phyloP scores from a whole-genome alignment of 2,329 filamentous ascomycete species.

The Pochonia chlamydosporia region DNA sequence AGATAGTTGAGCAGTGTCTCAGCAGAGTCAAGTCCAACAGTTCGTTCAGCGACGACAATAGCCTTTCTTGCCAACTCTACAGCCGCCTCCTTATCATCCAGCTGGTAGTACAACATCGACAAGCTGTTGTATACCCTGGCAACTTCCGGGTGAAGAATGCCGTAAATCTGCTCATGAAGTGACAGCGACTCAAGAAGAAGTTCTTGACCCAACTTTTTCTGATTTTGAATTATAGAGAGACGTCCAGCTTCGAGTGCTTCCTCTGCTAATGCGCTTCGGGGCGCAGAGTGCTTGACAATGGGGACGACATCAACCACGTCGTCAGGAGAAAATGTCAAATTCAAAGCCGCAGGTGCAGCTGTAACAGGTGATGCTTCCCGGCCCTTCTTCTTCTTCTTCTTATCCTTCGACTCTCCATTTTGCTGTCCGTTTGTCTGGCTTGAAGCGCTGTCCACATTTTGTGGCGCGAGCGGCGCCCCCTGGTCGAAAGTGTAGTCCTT shows the following conservation, averaged over 20 bases:
- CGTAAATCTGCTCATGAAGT: conserved; percentile 97
- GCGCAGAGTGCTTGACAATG: conserved; percentile 88
- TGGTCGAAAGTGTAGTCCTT: conserved; percentile 45
- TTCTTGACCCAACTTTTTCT: conserved; percentile 94
- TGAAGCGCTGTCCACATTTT: conserved; percentile 23
- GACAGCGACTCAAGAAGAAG: conserved; percentile 92
- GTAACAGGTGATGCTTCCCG: conserved; percentile 48
- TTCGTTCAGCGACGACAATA: conserved; percentile 91
- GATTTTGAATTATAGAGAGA: conserved; percentile 90
- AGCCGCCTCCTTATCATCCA: conserved; percentile 95
- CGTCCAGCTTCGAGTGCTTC: conserved; percentile 93
- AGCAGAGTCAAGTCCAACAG: conserved; percentile 84
- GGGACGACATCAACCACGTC: conserved; percentile 93
- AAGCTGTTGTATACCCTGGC: conserved; percentile 91
- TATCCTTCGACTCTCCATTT: conserved; percentile 33
- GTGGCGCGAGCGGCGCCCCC: conserved; percentile 23
- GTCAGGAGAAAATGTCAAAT: conserved; percentile 63
- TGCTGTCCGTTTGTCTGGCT: conserved; percentile 32
- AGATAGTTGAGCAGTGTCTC: conserved; percentile 95
- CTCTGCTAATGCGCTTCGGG: conserved; percentile 84
- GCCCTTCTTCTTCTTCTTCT: conserved; percentile 62
- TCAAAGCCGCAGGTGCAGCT: conserved; percentile 33
- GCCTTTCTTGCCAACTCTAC: conserved; percentile 95
- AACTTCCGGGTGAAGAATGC: conserved; percentile 93
- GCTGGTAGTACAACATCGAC: conserved; percentile 92